Percentiles rank a stretch among this genome's conserved stretches.
Conservation (phyloP, 768 basidiomycete species). For the Boletus reticulatus region DNA sequence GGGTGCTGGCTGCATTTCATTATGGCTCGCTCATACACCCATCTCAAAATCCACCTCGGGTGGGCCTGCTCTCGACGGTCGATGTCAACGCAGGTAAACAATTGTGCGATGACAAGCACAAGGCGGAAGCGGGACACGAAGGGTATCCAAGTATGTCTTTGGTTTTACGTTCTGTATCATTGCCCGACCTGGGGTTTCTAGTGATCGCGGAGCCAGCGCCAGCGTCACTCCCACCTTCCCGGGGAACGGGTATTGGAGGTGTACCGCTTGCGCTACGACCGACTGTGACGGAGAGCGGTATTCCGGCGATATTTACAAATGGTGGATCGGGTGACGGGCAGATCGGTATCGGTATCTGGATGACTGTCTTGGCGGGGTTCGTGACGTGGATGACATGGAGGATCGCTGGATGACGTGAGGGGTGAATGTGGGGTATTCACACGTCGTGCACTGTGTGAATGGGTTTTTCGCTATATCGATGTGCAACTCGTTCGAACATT, state of each 20-base stretch:
- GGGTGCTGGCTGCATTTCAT: conserved; percentile 65
- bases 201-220: conserved; percentile 44
- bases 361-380: conserved; percentile 5
- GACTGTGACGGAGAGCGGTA: conserved; percentile 8
- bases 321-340: conserved; percentile 13
- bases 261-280: conserved; percentile 29
- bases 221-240: conserved; percentile 24
- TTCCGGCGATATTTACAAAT: conserved; percentile 7
- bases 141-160: conserved; percentile 30
- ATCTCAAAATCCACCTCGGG: conserved; percentile 61
- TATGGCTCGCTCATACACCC: conserved; percentile 72
- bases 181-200: conserved; percentile 6
- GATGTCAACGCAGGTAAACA: conserved; percentile 48
- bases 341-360: conserved; percentile 20
- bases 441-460: not conserved
- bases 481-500: not conserved
- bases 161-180: not conserved
- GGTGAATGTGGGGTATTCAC: no score
- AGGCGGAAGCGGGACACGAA: conserved; percentile 29
- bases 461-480: conserved; percentile 1
- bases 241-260: conserved; percentile 26
- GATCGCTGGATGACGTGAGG: conserved; percentile 7
- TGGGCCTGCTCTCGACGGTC: conserved; percentile 73
- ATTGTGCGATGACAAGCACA: conserved; percentile 35
- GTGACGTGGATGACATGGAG: conserved; percentile 21